Evolutionary conservation across 345 rosid genomes (phyloP).

Genomic region (Salix dunnii): DNA sequence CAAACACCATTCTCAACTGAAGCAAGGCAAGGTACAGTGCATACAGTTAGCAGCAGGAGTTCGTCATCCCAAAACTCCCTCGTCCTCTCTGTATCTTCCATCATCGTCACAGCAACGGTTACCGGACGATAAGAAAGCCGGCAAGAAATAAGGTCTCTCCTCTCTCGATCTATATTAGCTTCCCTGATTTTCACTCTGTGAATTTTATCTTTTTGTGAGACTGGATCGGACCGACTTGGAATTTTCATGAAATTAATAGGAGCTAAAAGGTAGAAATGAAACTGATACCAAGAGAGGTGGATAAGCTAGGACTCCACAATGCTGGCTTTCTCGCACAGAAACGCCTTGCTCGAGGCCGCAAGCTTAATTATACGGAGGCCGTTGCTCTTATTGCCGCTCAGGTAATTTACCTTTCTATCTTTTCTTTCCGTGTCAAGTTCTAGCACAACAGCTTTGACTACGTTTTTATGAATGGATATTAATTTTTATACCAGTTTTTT

Average conservation of each 20-base stretch:
- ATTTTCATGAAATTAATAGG: background rate
- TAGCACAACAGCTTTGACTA: background rate
- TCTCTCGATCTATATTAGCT: too few relatives aligned
- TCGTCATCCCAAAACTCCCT: too few relatives aligned
- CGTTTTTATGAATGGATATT: background rate
- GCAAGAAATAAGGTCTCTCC: too few relatives aligned
- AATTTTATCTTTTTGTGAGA: too few relatives aligned
- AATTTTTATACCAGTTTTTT: background rate
- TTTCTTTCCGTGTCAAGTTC: background rate
- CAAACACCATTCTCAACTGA: too few relatives aligned
- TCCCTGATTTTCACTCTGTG: too few relatives aligned
- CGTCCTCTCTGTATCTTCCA: too few relatives aligned
- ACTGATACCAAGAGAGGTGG: slow-evolving; percentile 73
- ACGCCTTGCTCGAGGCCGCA: slow-evolving; percentile 87
- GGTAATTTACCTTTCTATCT: slow-evolving; percentile 30
- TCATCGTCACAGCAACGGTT: too few relatives aligned
- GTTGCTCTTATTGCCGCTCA: slow-evolving; percentile 87
- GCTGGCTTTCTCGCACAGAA: slow-evolving; percentile 94
- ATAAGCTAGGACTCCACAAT: slow-evolving; percentile 71
- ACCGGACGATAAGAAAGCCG: too few relatives aligned
- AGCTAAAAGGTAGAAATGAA: slow-evolving; percentile 42
- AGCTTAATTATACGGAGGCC: slow-evolving; percentile 81
- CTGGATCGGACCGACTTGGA: too few relatives aligned
- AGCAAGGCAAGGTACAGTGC: too few relatives aligned
- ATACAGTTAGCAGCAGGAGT: too few relatives aligned